Percentiles rank a stretch among this genome's conserved stretches.
Evolutionary conservation across 805 yeast species (phyloP).

Genomic region (Cephaloascus fragrans): DNA sequence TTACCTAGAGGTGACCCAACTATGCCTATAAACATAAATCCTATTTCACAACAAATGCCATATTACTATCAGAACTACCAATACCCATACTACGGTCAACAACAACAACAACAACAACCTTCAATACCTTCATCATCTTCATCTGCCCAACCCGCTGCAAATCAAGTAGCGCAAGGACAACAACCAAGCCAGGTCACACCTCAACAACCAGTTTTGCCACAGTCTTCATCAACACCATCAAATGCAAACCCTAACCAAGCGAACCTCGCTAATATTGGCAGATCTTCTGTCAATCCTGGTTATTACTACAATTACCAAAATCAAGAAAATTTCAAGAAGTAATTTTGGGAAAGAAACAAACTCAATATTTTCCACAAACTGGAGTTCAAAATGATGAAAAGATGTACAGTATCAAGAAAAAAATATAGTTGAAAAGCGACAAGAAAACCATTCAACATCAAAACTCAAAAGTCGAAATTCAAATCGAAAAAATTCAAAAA

Average conservation of each 20-base stretch:
- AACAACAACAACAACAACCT: not conserved
- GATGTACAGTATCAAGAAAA: no score
- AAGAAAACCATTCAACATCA: no score
- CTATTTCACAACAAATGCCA: conserved; percentile 1
- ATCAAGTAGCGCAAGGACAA: not conserved
- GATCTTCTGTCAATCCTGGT: not conserved
- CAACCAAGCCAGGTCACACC: not conserved
- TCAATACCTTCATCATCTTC: not conserved
- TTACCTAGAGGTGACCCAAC: conserved; percentile 2
- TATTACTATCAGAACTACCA: conserved; percentile 3
- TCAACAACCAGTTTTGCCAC: not conserved
- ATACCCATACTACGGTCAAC: not conserved
- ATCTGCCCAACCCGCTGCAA: not conserved
- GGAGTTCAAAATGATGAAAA: no score
- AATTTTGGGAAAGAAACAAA: no score
- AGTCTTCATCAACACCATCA: not conserved
- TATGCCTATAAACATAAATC: conserved; percentile 3
- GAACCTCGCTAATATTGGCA: conserved; percentile 1
- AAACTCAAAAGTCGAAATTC: no score
- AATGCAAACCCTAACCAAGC: conserved; percentile 1
- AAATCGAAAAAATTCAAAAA: no score
- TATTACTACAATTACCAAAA: not conserved
- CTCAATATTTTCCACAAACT: no score
- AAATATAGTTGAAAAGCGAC: no score
- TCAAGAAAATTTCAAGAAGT: not conserved